phyloP scores from a whole-genome alignment of 257 asterid species.

The Fraxinus quadrangulata region DNA sequence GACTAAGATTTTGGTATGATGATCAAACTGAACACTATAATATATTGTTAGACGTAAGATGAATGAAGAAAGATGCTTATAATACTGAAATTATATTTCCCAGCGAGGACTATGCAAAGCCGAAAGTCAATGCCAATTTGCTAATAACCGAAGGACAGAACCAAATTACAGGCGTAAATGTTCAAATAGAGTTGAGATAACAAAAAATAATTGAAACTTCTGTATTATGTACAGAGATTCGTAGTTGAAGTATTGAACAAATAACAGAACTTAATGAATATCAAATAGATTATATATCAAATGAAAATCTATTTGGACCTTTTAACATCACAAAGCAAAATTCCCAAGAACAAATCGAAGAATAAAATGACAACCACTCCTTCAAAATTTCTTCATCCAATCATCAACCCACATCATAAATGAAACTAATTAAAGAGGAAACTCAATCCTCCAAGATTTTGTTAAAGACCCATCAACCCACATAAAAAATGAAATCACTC shows the following conservation, averaged over 20 bases:
- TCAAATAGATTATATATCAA: background rate
- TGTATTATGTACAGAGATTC: background rate
- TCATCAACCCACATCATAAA: background rate
- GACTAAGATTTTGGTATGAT: background rate
- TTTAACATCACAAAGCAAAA: background rate
- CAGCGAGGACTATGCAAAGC: background rate
- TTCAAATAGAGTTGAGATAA: background rate
- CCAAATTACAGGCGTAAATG: background rate
- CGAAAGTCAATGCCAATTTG: background rate
- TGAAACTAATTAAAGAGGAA: background rate
- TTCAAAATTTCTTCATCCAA: background rate
- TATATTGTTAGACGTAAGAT: no score
- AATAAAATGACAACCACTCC: background rate
- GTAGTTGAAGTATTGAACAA: background rate
- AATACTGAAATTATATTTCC: background rate
- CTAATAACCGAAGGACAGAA: background rate
- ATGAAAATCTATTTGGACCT: background rate
- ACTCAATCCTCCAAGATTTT: background rate
- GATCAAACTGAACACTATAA: no score
- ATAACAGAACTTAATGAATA: background rate
- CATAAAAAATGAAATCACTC: background rate
- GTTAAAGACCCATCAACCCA: background rate
- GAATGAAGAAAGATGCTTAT: background rate
- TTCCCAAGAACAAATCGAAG: background rate
- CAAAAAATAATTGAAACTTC: background rate